Evolutionary conservation across 495 filamentous ascomycete species (phyloP).

Genomic region (Mytilinidion resinicola): DNA sequence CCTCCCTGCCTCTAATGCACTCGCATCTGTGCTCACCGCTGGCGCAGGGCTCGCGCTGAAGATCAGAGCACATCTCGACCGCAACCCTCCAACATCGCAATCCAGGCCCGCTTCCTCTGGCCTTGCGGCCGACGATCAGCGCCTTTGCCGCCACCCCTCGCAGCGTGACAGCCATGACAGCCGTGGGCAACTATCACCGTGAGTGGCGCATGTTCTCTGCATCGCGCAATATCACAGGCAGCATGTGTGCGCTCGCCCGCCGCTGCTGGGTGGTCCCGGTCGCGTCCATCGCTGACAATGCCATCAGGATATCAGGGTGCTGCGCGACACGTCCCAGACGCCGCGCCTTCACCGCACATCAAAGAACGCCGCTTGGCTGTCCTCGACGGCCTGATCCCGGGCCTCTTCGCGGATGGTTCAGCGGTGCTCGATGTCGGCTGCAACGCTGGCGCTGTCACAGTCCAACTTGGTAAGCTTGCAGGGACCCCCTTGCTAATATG

Average conservation of each 20-base stretch:
- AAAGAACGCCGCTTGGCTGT: constrained; percentile 34
- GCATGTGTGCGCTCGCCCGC: no score
- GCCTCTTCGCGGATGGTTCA: constrained; percentile 27
- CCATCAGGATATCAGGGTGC: constrained; percentile 16
- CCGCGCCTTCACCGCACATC: constrained; percentile 30
- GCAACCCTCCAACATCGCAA: constrained; percentile 1
- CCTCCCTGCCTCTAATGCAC: not conserved
- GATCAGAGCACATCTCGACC: constrained; percentile 4
- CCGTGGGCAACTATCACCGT: constrained; percentile 22
- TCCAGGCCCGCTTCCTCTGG: not conserved
- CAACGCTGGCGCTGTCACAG: constrained; percentile 36
- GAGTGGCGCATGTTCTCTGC: constrained; percentile 17
- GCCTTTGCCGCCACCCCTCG: constrained; percentile 5
- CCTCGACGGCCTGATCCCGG: constrained; percentile 26
- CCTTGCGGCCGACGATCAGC: constrained; percentile 17
- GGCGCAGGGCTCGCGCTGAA: not conserved
- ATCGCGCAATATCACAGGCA: not conserved
- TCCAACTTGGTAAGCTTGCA: constrained; percentile 32
- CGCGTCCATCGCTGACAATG: not conserved
- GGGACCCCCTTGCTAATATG: constrained; percentile 14
- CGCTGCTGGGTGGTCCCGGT: no score
- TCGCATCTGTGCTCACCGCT: not conserved
- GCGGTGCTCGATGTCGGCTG: constrained; percentile 38
- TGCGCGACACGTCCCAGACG: constrained; percentile 20
- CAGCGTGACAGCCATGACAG: not conserved